Percentiles rank a stretch among this genome's conserved stretches.
Evolutionary conservation across 2,329 filamentous ascomycete species (phyloP).

Genomic region (Alternaria dauci): DNA sequence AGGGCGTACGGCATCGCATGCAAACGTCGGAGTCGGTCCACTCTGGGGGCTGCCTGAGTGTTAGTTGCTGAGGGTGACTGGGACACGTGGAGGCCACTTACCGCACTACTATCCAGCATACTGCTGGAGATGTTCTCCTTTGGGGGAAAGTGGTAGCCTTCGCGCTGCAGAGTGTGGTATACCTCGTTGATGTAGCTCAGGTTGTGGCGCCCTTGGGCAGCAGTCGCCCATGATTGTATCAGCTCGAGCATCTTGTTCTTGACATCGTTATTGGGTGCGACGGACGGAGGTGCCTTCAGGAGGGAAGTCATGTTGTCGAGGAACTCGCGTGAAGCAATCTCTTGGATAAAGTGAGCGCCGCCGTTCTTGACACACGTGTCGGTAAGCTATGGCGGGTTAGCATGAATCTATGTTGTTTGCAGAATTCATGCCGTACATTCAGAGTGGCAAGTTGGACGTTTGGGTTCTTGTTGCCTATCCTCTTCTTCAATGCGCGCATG

Average conservation of each 20-base stretch:
- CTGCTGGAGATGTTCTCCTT: constrained; percentile 87
- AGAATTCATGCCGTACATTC: constrained; percentile 67
- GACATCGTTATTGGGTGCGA: constrained; percentile 83
- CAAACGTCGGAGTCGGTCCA: constrained; percentile 98
- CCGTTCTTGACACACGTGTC: constrained; percentile 99
- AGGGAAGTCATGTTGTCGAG: constrained; percentile 96
- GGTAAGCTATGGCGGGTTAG: constrained; percentile 69
- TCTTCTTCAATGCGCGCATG: constrained; percentile 93
- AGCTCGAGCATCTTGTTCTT: constrained; percentile 90
- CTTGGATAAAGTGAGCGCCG: constrained; percentile 89
- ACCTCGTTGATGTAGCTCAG: constrained; percentile 87
- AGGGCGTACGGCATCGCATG: constrained; percentile 94
- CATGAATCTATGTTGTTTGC: not conserved
- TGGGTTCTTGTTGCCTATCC: constrained; percentile 96
- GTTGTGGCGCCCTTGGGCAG: constrained; percentile 84
- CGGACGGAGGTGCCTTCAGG: constrained; percentile 77
- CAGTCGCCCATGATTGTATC: constrained; percentile 91
- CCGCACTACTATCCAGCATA: constrained; percentile 96
- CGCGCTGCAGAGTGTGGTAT: constrained; percentile 80
- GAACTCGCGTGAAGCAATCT: constrained; percentile 96
- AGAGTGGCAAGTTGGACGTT: constrained; percentile 96
- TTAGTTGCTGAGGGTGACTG: constrained; percentile 1
- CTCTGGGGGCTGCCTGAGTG: constrained; percentile 76
- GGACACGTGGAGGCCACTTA: constrained; percentile 58
- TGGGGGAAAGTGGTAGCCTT: constrained; percentile 90